Evolutionary conservation across 139 green algal genomes (phyloP).

Genomic region (Astrephomene gubernaculifera): DNA sequence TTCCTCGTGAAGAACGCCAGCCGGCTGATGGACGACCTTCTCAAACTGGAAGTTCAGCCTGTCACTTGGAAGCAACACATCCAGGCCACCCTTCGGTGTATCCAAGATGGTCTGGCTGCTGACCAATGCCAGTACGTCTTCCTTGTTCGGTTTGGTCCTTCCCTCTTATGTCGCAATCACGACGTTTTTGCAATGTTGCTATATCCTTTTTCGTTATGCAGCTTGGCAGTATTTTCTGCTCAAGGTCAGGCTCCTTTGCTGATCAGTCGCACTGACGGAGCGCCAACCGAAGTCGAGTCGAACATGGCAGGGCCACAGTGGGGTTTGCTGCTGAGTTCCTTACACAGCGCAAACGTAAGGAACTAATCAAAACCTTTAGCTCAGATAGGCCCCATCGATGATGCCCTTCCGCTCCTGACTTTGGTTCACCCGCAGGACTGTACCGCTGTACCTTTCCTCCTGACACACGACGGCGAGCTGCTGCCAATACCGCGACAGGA

Average conservation of each 20-base stretch:
- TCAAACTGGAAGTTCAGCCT: not conserved
- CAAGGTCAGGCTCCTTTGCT: not conserved
- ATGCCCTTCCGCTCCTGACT: too few relatives aligned
- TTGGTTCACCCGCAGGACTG: not conserved
- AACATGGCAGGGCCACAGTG: not conserved
- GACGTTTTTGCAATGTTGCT: not conserved
- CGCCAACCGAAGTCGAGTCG: not conserved
- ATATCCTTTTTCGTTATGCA: not conserved
- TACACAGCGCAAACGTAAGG: not conserved
- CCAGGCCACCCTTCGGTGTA: not conserved
- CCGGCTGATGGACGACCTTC: not conserved
- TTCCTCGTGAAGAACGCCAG: not conserved
- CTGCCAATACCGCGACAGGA: not conserved
- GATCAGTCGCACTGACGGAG: not conserved
- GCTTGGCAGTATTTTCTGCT: not conserved
- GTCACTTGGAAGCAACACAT: not conserved
- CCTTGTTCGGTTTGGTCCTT: not conserved
- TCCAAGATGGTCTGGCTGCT: not conserved
- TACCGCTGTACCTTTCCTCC: not conserved
- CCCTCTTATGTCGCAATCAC: not conserved
- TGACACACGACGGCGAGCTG: not conserved
- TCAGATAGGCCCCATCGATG: not conserved
- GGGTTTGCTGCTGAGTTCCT: not conserved
- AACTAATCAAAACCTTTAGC: not conserved
- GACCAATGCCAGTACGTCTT: conserved; percentile 2